Conservation (phyloP, 495 filamentous ascomycete species). For the Penicillium dipodomyicola region DNA sequence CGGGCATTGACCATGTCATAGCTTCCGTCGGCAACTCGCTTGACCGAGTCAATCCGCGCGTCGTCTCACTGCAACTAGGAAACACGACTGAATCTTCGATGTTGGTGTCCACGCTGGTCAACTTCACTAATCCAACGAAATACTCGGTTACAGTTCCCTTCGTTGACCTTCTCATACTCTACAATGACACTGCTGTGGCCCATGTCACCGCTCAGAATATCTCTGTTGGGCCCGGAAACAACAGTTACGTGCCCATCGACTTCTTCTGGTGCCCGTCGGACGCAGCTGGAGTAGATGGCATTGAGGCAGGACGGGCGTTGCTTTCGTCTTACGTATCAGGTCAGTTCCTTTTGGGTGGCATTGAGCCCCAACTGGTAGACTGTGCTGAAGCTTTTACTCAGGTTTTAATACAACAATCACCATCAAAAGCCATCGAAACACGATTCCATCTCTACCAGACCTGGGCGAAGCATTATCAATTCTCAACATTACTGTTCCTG, state of each 20-base stretch:
- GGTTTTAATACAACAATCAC: conserved; percentile 76
- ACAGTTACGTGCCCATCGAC: conserved; percentile 65
- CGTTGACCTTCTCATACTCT: conserved; percentile 68
- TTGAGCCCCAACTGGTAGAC: background rate
- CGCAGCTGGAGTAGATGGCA: conserved; percentile 57
- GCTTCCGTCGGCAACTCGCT: conserved; percentile 48
- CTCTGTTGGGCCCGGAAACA: conserved; percentile 62
- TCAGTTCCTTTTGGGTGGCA: conserved; percentile 24
- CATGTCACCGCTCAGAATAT: conserved; percentile 64
- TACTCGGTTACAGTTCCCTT: conserved; percentile 81
- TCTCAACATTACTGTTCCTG: conserved; percentile 63
- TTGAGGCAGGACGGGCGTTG: conserved; percentile 63
- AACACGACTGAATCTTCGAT: conserved; percentile 68
- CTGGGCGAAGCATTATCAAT: conserved; percentile 70
- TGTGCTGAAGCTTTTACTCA: conserved; percentile 23
- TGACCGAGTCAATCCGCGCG: conserved; percentile 54
- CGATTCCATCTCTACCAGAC: conserved; percentile 69
- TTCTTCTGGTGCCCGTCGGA: conserved; percentile 70
- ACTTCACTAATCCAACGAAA: conserved; percentile 84
- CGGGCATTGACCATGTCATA: conserved; percentile 26
- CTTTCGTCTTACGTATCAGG: conserved; percentile 87
- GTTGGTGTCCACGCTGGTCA: conserved; percentile 64
- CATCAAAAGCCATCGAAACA: conserved; percentile 62
- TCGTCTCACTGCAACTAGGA: conserved; percentile 64
- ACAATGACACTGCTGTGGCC: conserved; percentile 71